Evolutionary conservation across 306 rosid species (phyloP), one percentile per base, ranked within the genome.

Genomic region (Crataegus laevigata): DNA sequence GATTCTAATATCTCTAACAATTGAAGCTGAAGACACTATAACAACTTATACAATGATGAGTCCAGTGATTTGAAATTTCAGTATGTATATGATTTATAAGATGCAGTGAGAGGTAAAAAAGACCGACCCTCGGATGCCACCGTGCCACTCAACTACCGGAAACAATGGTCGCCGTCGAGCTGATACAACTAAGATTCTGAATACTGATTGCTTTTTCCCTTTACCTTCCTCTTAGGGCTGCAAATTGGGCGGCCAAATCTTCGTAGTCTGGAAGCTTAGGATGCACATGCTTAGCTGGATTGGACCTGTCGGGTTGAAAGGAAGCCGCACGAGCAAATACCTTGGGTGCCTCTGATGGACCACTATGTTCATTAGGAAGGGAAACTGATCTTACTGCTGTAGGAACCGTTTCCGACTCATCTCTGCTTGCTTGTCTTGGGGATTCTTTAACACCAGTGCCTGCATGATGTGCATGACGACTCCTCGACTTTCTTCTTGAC

Each of bases 181-280:
- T 60, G 36, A 58, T 81, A 80, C 54, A 1, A 18, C 6, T 15
- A 68, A 66, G 32, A 65, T 52, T 68, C 69, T 57, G 28, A 57
- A 28, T 51, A 61, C 68, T 51, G 77, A 72, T 52, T 66, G 73
- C 77, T 76, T 72, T 55, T 25, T 50, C 74, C 72, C 68, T 52
- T 82, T 82, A 90, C 74, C 81, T 80, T 74, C 96, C 96, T 82
- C 88, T 91, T 81, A 94, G 72, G 54, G 97, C 93, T 3, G 96
- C 97, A 87, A 94, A 84, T 73, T 84, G 85, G 54, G 92, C 92
- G 69, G 96, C 91, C 83, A 94, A 80, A 84, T 90, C 96, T 69
- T 92, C 99, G 75, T 83, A 94, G 81, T 92, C 91, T 1, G 97
- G 99, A 73, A 94, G 78, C 60, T 94, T 94, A n/a, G 99, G 99